Percentiles rank a stretch among this genome's conserved stretches.
Conservation (phyloP, 1,284 basidiomycete species). For the Microbotryum intermedium region DNA sequence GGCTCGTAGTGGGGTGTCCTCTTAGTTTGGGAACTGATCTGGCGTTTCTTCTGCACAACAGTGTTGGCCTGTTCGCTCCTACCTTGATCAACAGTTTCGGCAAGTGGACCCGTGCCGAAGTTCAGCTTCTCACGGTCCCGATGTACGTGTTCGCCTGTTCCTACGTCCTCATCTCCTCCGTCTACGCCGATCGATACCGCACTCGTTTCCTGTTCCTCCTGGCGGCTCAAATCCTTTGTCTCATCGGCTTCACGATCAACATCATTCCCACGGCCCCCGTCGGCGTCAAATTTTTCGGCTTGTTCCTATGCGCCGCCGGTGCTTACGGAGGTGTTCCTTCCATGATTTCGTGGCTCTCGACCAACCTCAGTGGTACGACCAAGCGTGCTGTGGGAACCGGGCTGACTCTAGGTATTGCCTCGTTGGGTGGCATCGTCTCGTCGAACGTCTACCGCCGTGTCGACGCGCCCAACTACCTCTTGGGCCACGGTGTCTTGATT, state of each 20-base stretch:
- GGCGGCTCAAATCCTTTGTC: neutral
- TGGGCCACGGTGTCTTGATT: neutral
- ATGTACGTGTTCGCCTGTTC: neutral
- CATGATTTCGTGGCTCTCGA: neutral
- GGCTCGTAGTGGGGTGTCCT: neutral
- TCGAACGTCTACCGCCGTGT: neutral
- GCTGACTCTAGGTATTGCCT: neutral
- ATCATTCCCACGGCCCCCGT: neutral
- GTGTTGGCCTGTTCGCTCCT: neutral
- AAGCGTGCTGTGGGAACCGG: neutral
- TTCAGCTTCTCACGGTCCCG: neutral
- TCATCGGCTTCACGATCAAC: neutral
- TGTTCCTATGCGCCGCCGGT: neutral
- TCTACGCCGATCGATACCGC: neutral
- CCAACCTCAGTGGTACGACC: neutral
- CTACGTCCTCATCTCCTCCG: neutral
- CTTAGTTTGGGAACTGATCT: neutral
- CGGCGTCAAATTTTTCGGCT: neutral
- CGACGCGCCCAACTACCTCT: neutral
- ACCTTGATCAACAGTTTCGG: neutral
- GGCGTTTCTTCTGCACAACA: neutral
- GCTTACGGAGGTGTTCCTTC: constrained; percentile 1
- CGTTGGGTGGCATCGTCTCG: neutral
- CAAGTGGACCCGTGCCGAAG: neutral
- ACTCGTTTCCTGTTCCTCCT: constrained; percentile 1